These are phyloP conservation scores for Hymenoscyphus scutula DNA, from an alignment of 2,329 filamentous ascomycete genomes.

Conservation along the genomic window DNA sequence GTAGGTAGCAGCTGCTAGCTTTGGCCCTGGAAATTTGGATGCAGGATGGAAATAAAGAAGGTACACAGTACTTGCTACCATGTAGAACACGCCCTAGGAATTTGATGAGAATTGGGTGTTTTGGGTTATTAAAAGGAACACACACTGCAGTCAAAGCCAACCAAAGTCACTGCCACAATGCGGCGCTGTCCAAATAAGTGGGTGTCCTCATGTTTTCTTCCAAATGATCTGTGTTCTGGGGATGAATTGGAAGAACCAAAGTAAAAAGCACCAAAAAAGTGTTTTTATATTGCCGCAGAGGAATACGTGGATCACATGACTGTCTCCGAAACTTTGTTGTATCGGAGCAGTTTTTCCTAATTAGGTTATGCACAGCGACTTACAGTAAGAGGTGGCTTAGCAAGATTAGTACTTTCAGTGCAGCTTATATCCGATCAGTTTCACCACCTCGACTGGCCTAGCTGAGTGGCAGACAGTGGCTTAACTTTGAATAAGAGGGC, in stretches of 20 bases:
- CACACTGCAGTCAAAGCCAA: not conserved
- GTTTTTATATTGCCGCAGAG: too few species aligned
- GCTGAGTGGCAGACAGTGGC: too few species aligned
- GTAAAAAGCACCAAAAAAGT: not conserved
- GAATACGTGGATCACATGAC: too few species aligned
- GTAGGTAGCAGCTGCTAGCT: conserved; percentile 5
- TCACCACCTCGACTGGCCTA: too few species aligned
- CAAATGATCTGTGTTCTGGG: not conserved
- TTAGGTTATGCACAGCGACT: too few species aligned
- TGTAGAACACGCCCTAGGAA: not conserved
- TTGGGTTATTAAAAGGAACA: not conserved
- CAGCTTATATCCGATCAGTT: too few species aligned
- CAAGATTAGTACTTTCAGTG: too few species aligned
- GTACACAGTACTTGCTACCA: conserved; percentile 6
- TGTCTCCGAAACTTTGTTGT: too few species aligned
- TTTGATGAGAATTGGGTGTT: not conserved
- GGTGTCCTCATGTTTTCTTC: not conserved
- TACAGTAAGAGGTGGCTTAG: too few species aligned
- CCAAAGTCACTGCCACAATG: conserved; percentile 1
- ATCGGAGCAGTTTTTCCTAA: too few species aligned
- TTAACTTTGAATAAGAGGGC: too few species aligned
- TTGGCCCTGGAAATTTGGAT: conserved; percentile 6
- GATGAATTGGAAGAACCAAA: not conserved
- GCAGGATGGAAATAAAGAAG: conserved; percentile 5
- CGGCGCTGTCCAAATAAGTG: not conserved